Conservation (phyloP, 306 rosid genomes). For the Phaseolus lunatus region DNA sequence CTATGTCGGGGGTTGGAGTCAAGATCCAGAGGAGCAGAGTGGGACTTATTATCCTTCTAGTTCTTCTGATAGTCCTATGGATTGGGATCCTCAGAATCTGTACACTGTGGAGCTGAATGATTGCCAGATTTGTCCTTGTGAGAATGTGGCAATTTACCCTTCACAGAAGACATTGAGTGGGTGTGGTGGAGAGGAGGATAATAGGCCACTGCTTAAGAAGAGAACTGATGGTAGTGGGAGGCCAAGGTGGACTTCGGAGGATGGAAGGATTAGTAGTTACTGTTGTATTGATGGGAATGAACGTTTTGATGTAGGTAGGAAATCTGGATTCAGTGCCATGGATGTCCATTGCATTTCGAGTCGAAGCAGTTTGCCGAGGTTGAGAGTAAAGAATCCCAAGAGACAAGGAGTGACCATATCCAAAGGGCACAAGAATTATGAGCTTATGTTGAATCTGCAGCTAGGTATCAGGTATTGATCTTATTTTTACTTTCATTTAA, state of each 20-base stretch:
- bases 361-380: constrained; percentile 12
- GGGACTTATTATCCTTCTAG: constrained; percentile 71
- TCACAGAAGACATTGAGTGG: constrained; percentile 68
- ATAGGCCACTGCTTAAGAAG: constrained; percentile 33
- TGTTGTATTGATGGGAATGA: constrained; percentile 45
- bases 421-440: constrained; percentile 90
- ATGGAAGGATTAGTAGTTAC: constrained; percentile 58
- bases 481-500: constrained; percentile 14
- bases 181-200: constrained; percentile 48
- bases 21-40: constrained; percentile 60
- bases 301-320: constrained; percentile 40
- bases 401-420: constrained; percentile 82
- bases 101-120: constrained; percentile 51
- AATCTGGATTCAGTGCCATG: constrained; percentile 43
- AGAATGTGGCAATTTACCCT: constrained; percentile 65
- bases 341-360: constrained; percentile 42
- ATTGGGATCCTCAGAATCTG: constrained; percentile 72
- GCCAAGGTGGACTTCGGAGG: constrained; percentile 56
- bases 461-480: constrained; percentile 87
- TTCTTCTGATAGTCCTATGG: constrained; percentile 41
- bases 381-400: constrained; percentile 61
- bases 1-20: constrained; percentile 82
- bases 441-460: constrained; percentile 94
- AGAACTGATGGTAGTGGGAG: constrained; percentile 49
- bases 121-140: constrained; percentile 56